phyloP scores from a whole-genome alignment of 2,329 filamentous ascomycete genomes.

The Exophiala mesophila region DNA sequence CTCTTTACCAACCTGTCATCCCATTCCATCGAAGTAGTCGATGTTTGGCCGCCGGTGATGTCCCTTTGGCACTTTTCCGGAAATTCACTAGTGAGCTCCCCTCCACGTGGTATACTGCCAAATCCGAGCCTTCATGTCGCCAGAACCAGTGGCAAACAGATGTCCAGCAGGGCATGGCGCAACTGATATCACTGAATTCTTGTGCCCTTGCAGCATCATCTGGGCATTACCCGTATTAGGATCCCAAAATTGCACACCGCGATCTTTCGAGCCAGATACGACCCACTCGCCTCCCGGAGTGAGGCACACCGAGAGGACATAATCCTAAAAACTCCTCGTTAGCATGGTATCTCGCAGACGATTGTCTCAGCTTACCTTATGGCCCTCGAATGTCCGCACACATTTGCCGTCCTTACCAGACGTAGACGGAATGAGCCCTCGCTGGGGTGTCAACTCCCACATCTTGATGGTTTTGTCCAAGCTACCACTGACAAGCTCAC shows the following conservation, averaged over 20 bases:
- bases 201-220: conserved; percentile 97
- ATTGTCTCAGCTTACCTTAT: conserved; percentile 60
- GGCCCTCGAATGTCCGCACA: conserved; percentile 93
- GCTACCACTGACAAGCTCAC: conserved; percentile 88
- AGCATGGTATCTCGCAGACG: conserved; percentile 11
- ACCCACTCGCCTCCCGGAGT: conserved; percentile 95
- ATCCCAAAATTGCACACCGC: conserved; percentile 98
- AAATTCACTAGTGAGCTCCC: conserved; percentile 16
- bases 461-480: conserved; percentile 99
- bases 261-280: conserved; percentile 93
- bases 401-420: conserved; percentile 83
- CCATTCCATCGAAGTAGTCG: not conserved
- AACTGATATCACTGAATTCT: conserved; percentile 97
- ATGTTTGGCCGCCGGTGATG: too few relatives aligned
- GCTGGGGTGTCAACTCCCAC: conserved; percentile 82
- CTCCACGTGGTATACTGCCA: conserved; percentile 66
- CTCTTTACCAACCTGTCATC: conserved; percentile 2
- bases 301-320: conserved; percentile 90
- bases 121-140: conserved; percentile 95
- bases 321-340: conserved; percentile 58
- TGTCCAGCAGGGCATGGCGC: conserved; percentile 84
- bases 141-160: conserved; percentile 92
- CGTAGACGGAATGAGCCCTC: conserved; percentile 60
- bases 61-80: too few relatives aligned
- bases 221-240: conserved; percentile 87